These are phyloP conservation scores for Botrytis hyacinthi DNA, from an alignment of 2,329 filamentous ascomycete species.

Conservation along the genomic window DNA sequence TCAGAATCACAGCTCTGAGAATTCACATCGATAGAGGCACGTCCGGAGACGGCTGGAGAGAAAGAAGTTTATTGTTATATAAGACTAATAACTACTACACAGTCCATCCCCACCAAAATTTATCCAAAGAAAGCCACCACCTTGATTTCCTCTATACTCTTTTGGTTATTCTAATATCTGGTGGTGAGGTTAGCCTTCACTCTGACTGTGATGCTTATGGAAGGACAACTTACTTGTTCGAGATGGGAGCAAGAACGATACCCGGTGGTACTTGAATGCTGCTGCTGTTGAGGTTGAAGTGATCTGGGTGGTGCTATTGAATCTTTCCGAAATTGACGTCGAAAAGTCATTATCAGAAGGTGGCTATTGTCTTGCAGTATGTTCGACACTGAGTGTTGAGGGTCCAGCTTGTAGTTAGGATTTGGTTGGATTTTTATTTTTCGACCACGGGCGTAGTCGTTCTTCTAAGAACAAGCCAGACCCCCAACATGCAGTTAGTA, in stretches of 20 bases:
- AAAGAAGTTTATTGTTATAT: neutral
- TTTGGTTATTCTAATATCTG: neutral
- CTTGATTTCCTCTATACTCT: too few relatives aligned
- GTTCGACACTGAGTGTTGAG: neutral
- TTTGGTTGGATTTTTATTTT: neutral
- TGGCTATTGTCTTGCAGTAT: neutral
- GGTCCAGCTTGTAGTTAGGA: neutral
- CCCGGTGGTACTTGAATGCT: neutral
- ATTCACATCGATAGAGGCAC: neutral
- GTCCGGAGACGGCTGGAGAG: neutral
- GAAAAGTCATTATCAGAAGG: neutral
- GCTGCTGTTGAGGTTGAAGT: neutral
- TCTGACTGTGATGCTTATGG: neutral
- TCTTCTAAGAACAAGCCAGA: neutral
- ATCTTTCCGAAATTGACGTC: neutral
- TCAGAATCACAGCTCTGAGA: neutral
- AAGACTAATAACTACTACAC: neutral
- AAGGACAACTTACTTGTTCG: neutral
- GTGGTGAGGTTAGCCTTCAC: neutral
- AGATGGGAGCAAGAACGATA: neutral
- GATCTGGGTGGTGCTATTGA: neutral
- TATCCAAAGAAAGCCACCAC: too few relatives aligned
- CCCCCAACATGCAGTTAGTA: conserved; percentile 34
- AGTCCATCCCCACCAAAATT: too few relatives aligned
- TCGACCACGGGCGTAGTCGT: neutral